Percentiles rank a stretch among this genome's conserved stretches.
Evolutionary conservation across 1,139 yeast species (phyloP).

Genomic region (Taphrina sp.): DNA sequence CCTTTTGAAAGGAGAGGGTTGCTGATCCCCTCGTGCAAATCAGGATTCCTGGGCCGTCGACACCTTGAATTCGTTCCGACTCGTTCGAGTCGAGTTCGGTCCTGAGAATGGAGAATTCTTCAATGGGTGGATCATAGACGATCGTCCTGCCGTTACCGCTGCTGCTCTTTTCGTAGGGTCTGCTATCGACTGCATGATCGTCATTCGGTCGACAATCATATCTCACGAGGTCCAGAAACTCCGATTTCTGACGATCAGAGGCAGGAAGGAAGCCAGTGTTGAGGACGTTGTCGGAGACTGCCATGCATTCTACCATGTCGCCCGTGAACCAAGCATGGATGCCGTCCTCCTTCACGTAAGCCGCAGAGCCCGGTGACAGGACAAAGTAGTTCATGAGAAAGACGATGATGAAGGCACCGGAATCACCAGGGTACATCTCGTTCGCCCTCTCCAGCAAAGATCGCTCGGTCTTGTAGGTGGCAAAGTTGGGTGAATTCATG

Average conservation of each 20-base stretch:
- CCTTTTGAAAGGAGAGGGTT: constrained; percentile 46
- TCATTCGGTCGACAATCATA: constrained; percentile 14
- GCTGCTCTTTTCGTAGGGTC: constrained; percentile 37
- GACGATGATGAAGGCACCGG: constrained; percentile 91
- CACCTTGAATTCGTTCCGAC: constrained; percentile 52
- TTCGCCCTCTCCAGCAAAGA: constrained; percentile 71
- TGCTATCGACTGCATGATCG: constrained; percentile 13
- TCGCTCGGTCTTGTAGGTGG: constrained; percentile 3
- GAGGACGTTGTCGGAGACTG: constrained; percentile 96
- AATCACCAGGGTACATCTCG: constrained; percentile 85
- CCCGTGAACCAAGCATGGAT: constrained; percentile 98
- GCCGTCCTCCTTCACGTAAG: constrained; percentile 93
- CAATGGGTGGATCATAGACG: constrained; percentile 93
- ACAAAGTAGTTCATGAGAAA: constrained; percentile 75
- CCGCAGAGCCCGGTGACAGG: constrained; percentile 88
- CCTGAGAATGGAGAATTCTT: constrained; percentile 88
- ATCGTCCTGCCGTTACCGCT: constrained; percentile 52
- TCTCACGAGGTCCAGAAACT: constrained; percentile 9
- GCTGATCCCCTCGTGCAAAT: constrained; percentile 87
- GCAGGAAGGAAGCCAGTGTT: constrained; percentile 99
- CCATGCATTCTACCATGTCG: constrained; percentile 93
- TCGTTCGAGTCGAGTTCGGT: constrained; percentile 52
- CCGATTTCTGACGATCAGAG: constrained; percentile 11
- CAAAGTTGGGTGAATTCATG: neutral
- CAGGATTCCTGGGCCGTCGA: constrained; percentile 84